Conservation (phyloP, 2,329 filamentous ascomycete genomes). For the Podosphaera fusca region DNA sequence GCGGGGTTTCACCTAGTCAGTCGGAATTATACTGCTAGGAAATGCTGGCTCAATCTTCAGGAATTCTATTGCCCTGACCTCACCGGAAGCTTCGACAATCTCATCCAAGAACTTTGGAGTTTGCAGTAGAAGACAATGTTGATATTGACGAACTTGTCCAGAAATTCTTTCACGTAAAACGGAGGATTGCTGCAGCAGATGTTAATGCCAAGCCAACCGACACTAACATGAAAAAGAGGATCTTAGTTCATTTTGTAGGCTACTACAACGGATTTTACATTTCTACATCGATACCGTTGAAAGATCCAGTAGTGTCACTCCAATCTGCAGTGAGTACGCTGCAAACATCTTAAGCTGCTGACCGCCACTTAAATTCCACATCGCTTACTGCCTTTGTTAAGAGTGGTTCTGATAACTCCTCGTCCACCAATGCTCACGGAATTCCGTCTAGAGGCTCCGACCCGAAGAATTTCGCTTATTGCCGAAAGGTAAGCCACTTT, state of each 20-base stretch:
- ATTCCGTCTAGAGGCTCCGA: too few relatives aligned
- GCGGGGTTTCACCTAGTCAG: background rate
- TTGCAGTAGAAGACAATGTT: background rate
- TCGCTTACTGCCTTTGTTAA: background rate
- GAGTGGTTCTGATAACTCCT: background rate
- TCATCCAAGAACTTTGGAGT: background rate
- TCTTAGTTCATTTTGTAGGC: too few relatives aligned
- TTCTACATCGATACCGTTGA: background rate
- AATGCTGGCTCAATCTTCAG: background rate
- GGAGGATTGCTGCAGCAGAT: background rate
- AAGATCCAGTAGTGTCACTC: background rate
- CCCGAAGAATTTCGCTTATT: background rate
- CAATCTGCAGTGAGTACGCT: background rate
- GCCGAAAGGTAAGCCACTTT: background rate
- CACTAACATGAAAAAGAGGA: background rate
- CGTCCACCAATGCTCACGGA: too few relatives aligned
- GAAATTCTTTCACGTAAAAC: background rate
- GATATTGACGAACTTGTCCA: background rate
- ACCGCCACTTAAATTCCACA: background rate
- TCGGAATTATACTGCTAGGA: background rate
- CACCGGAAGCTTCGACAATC: background rate
- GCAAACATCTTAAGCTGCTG: background rate
- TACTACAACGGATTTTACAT: background rate
- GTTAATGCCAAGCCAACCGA: background rate
- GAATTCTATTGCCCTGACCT: background rate